phyloP scores from a whole-genome alignment of 2,329 filamentous ascomycete species.

The Phoma sp. region DNA sequence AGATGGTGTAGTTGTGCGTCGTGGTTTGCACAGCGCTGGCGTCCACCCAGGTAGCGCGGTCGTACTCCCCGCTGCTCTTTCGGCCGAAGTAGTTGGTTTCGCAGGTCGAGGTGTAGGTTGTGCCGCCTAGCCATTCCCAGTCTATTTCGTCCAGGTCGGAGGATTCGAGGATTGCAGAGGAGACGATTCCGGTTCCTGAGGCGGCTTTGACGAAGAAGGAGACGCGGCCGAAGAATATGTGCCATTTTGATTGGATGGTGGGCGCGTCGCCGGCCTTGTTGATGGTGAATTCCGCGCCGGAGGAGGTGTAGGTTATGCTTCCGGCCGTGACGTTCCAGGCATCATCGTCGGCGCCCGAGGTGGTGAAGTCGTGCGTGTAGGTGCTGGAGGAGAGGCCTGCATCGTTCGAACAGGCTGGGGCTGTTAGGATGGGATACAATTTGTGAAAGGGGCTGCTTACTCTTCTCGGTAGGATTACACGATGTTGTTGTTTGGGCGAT shows the following conservation, averaged over 20 bases:
- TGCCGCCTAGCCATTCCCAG: slow-evolving; percentile 76
- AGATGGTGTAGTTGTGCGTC: slow-evolving; percentile 69
- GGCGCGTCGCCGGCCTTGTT: slow-evolving; percentile 54
- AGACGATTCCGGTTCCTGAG: slow-evolving; percentile 75
- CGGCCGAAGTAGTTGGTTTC: slow-evolving; percentile 71
- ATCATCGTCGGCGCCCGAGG: slow-evolving; percentile 31
- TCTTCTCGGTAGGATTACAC: slow-evolving; percentile 49
- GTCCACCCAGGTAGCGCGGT: slow-evolving; percentile 67
- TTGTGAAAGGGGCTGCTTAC: background rate
- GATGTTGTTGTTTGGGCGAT: slow-evolving; percentile 50
- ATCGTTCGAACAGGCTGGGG: slow-evolving; percentile 46
- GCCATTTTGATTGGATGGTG: slow-evolving; percentile 78
- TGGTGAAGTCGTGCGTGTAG: slow-evolving; percentile 50
- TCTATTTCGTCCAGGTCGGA: slow-evolving; percentile 86
- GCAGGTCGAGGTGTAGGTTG: slow-evolving; percentile 58
- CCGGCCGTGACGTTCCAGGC: slow-evolving; percentile 38
- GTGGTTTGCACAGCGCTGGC: slow-evolving; percentile 61
- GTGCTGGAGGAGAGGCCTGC: slow-evolving; percentile 44
- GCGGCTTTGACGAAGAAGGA: slow-evolving; percentile 78
- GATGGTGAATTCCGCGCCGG: slow-evolving; percentile 57
- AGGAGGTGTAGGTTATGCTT: slow-evolving; percentile 48
- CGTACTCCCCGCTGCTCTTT: slow-evolving; percentile 58
- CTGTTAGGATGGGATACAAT: background rate
- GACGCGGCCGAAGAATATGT: slow-evolving; percentile 82
- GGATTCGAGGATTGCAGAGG: slow-evolving; percentile 78